phyloP scores from a whole-genome alignment of 2,329 filamentous ascomycete species.

The Colletotrichum ledebouriae region DNA sequence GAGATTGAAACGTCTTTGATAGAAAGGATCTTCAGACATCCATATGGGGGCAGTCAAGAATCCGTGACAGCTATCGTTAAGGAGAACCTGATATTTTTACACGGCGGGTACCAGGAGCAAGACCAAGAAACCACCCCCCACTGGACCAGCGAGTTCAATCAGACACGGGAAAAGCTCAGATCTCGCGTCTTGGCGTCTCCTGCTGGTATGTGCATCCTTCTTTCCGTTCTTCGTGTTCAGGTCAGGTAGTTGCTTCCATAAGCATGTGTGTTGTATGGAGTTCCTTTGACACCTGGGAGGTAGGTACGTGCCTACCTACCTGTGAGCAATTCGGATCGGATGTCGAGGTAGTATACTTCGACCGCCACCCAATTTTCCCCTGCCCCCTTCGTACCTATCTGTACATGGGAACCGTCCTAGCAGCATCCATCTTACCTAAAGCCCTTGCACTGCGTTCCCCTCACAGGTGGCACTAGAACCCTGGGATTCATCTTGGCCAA shows the following conservation, averaged over 20 bases:
- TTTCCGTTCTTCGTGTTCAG: neutral
- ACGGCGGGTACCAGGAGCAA: neutral
- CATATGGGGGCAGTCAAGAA: constrained; percentile 7
- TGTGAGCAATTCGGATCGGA: neutral
- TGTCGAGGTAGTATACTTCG: constrained; percentile 1
- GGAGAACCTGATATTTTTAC: constrained; percentile 20
- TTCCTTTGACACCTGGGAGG: neutral
- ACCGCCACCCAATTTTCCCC: neutral
- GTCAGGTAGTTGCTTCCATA: neutral
- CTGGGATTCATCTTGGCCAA: constrained; percentile 17
- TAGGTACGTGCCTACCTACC: neutral
- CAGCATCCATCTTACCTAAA: constrained; percentile 10
- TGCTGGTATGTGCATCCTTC: neutral
- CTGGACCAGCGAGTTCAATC: constrained; percentile 7
- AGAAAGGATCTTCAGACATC: constrained; percentile 23
- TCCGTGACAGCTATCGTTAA: constrained; percentile 18
- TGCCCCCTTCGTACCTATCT: neutral
- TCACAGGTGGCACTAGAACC: too few species aligned
- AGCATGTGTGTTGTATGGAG: neutral
- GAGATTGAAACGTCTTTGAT: constrained; percentile 27
- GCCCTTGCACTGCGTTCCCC: neutral
- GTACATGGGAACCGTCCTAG: neutral
- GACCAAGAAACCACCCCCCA: neutral
- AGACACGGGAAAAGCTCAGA: constrained; percentile 33
- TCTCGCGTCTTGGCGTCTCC: constrained; percentile 33